Evolutionary conservation across 1,284 basidiomycete genomes (phyloP), one percentile per base, ranked within the genome.

Genomic region (Xerocomus minutiporus): DNA sequence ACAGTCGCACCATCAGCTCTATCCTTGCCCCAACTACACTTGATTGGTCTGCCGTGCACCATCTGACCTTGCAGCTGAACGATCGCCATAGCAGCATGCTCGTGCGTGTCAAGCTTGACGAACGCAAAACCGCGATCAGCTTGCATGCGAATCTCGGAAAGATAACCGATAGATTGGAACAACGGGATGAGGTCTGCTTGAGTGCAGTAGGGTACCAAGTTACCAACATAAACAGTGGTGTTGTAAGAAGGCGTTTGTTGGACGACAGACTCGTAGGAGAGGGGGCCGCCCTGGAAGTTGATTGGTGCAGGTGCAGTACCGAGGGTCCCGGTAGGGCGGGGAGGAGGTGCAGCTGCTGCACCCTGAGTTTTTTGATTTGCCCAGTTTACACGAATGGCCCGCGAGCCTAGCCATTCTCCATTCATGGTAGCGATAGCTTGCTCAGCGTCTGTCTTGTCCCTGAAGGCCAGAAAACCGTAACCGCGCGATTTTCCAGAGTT

Each of bases 361-460:
- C 86, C 87, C 72, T 93, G 91, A 25, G 93, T 97, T 79, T 98
- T 98, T 75, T 95, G 95, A 76, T 97, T 98, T 46, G 96, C 96
- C 96, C 96, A 99, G 76, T 99, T 99, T 73, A 99, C 95, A 58
- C 96, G 88, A 66, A 99, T 98, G 51, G 95, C 93, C 57, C 97
- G 86, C 43, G 92, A 92, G 47, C 96, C 96, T 40, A 99, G 82
- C 94, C 93, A 99, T 78, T 99, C 96, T 52, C 97, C 97, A 67
- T 99, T 98, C 95, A 98, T 98, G 50, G 94, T 93, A 31, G 90
- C 89, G 67, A 98, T 99, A 45, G 96, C 95, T 70, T 96, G 92
- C 70, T 98, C 95, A 29, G 97, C 97, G 66, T 99, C 96, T 49
- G 91, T 89, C 75, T 95, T 95, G 76, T 97, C 93, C 61, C 93